Base-by-base conservation (phyloP, 768 basidiomycete species). In the Psilocybe sp. region DNA sequence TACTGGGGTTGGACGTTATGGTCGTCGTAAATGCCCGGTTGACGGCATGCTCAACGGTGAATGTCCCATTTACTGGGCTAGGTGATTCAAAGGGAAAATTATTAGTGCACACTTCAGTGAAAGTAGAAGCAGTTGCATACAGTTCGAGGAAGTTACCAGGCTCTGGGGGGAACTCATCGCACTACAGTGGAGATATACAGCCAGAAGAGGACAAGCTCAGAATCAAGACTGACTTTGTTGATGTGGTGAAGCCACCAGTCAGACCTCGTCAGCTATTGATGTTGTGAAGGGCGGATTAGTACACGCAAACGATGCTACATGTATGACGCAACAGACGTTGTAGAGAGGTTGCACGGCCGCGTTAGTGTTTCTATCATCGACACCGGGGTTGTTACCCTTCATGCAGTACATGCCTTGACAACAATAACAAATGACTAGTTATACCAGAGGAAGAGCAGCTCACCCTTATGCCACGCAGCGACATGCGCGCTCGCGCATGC, bases 31-130 rank as follows among this genome's bases (percentile, higher is more conserved):
- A 64, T 5, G 62, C 65, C 3, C 67, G 60, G 41, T 72, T 72
- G 4, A 60, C 61, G 18, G 69, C 65, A 18, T 65, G 49, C 53
- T 72, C 70, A 2, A 71, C 66, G 3, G 71, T 70, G 36, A 72
- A 71, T 9, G 54, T 44, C 5, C 69, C 68, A 28, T 66, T 66
- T 13, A 35, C 44, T 8, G 44, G 44, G 11, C 44, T 46, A n/a
- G 34, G 32, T 18, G 18, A 5, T 18, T 18, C 15, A n/a, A 44
- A 6, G 31, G 23, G 44, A 35, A 1, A 46, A 35, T 46, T 15
- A 19, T 28, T 7, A 28, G 23, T 28, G 23, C 23, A 7, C 23
- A 7, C 23, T 18, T 7, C 18, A 18, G 44, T 10, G 16, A 10
- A 36, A 15, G 15, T 16, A 10, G 33, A 18, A 4, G 16, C 7